A percentile compares a stretch with the other conserved stretches of the same genome.
Conservation (phyloP, 2,329 filamentous ascomycete species). For the Colletotrichum sp. region DNA sequence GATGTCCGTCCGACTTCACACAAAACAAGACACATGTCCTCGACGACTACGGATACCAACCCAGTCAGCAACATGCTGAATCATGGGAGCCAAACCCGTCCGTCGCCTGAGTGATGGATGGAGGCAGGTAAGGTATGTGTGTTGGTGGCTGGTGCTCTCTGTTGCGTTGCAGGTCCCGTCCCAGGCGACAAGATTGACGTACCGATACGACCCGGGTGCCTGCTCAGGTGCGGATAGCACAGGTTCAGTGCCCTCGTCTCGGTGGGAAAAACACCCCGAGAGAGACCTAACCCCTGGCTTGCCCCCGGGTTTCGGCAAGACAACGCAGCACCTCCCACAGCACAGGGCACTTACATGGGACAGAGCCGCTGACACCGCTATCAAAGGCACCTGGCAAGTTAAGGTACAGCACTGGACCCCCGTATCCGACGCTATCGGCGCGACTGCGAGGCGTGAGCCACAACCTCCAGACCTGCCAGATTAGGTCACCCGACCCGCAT, state of each 20-base stretch:
- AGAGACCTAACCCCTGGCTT: neutral
- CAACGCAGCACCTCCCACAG: neutral
- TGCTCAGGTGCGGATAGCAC: neutral
- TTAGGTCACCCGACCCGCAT: slow-evolving; percentile 22
- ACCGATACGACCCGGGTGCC: neutral
- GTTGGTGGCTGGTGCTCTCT: neutral
- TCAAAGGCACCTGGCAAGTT: neutral
- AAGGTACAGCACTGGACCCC: neutral
- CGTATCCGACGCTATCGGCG: slow-evolving; percentile 6
- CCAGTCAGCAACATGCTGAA: neutral
- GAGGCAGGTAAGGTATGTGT: neutral
- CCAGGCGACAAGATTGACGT: neutral
- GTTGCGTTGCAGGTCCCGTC: neutral
- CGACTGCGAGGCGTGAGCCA: neutral
- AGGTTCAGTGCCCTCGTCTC: neutral
- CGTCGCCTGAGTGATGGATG: neutral
- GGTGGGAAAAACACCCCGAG: neutral
- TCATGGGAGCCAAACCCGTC: neutral
- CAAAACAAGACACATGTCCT: neutral
- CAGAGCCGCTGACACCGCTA: neutral
- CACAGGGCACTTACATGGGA: neutral
- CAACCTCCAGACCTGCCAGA: slow-evolving; percentile 20
- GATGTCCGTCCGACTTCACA: slow-evolving; percentile 2
- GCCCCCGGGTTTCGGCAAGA: slow-evolving; percentile 13
- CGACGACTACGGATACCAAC: neutral